Evolutionary conservation across 805 yeast species (phyloP).

Genomic region (Ogataea saltuana): DNA sequence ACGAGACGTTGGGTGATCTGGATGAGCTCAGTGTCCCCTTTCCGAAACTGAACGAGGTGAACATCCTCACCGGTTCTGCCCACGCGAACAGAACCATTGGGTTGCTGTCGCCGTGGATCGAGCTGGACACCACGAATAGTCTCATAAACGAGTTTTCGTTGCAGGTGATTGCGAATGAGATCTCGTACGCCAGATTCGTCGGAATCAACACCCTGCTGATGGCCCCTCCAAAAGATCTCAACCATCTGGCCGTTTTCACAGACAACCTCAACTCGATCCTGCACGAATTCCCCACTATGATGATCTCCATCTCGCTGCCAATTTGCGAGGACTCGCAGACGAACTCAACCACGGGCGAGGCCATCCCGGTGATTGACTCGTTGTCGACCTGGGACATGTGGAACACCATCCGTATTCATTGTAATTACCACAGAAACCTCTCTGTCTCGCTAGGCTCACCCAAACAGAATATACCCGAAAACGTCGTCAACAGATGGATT

Average conservation of each 20-base stretch:
- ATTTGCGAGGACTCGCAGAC: constrained; percentile 45
- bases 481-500: constrained; percentile 60
- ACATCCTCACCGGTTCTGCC: constrained; percentile 34
- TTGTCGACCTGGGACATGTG: constrained; percentile 75
- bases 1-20: constrained; percentile 17
- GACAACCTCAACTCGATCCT: constrained; percentile 35
- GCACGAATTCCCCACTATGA: constrained; percentile 34
- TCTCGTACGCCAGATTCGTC: constrained; percentile 56
- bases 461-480: constrained; percentile 50
- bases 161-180: constrained; percentile 59
- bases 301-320: constrained; percentile 49
- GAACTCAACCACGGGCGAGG: constrained; percentile 27
- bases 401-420: constrained; percentile 60
- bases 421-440: constrained; percentile 53
- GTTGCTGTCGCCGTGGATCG: constrained; percentile 67
- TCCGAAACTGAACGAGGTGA: constrained; percentile 45
- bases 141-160: constrained; percentile 52
- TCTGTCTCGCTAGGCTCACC: constrained; percentile 81
- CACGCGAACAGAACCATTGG: constrained; percentile 51
- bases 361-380: constrained; percentile 38
- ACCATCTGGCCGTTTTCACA: constrained; percentile 54
- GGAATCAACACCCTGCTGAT: constrained; percentile 57
- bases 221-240: constrained; percentile 64
- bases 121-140: constrained; percentile 54
- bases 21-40: constrained; percentile 38